phyloP scores from a whole-genome alignment of 345 rosid genomes.

The Litchi chinensis region DNA sequence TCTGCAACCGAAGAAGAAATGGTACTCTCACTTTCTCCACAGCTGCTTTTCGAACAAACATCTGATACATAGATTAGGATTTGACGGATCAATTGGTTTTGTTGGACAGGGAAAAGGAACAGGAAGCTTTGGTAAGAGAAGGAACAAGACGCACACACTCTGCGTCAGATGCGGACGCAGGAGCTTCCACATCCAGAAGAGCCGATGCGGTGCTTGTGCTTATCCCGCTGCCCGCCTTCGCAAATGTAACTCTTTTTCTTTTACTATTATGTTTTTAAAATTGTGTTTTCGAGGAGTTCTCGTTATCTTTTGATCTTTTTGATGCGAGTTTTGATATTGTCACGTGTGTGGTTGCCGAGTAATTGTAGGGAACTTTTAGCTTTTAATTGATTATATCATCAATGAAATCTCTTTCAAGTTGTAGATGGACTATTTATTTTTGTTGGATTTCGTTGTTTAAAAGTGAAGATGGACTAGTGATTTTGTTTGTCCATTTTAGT shows the following conservation, averaged over 20 bases:
- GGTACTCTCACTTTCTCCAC: background rate
- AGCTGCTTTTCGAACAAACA: background rate
- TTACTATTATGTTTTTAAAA: background rate
- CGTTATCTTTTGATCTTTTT: background rate
- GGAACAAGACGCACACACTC: slow-evolving; percentile 84
- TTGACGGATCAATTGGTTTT: slow-evolving; percentile 2
- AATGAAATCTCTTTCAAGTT: background rate
- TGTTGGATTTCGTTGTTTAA: no score
- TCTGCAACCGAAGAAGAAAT: slow-evolving; percentile 27
- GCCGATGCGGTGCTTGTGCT: slow-evolving; percentile 79
- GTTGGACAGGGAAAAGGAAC: slow-evolving; percentile 69
- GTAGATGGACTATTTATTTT: background rate
- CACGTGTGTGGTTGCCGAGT: background rate
- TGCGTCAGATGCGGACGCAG: slow-evolving; percentile 88
- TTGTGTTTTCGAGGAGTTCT: background rate
- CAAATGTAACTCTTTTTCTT: slow-evolving; percentile 38
- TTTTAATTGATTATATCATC: background rate
- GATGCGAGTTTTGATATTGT: background rate
- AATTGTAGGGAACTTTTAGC: background rate
- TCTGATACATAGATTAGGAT: background rate
- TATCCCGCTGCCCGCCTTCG: slow-evolving; percentile 69
- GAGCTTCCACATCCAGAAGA: slow-evolving; percentile 82
- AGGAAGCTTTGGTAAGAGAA: slow-evolving; percentile 79
- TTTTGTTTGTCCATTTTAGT: background rate
- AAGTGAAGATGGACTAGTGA: background rate